Percentiles rank a stretch among this genome's conserved stretches.
Conservation (phyloP, 2,329 filamentous ascomycete genomes). For the Didymellaceae sp. region DNA sequence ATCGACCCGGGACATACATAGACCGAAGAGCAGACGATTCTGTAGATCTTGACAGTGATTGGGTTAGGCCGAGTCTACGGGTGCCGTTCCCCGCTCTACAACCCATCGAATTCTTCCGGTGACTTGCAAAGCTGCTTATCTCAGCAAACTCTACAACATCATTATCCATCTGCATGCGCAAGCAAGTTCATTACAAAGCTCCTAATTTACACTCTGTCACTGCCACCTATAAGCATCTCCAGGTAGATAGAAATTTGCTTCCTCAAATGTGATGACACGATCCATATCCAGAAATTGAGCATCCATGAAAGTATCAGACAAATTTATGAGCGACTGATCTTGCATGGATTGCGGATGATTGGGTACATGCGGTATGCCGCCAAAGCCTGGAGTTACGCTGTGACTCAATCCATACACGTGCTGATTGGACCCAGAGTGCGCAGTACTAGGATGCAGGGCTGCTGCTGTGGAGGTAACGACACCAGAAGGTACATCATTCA, state of each 20-base stretch:
- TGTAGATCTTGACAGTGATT: not conserved
- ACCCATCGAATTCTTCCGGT: constrained; percentile 4
- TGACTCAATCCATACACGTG: constrained; percentile 11
- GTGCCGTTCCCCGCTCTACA: constrained; percentile 1
- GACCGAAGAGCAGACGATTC: constrained; percentile 10
- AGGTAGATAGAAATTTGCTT: constrained; percentile 43
- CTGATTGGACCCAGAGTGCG: constrained; percentile 4
- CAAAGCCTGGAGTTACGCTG: constrained; percentile 1
- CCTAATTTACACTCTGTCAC: constrained; percentile 13
- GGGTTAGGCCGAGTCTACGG: not conserved
- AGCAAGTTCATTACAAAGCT: too few relatives aligned
- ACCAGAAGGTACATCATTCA: not conserved
- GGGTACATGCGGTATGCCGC: not conserved
- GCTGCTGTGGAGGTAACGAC: not conserved
- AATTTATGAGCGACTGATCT: constrained; percentile 38
- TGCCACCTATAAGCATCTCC: constrained; percentile 40
- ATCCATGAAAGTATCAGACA: constrained; percentile 44
- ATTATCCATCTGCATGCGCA: too few relatives aligned
- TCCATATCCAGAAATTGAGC: constrained; percentile 44
- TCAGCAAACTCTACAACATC: not conserved
- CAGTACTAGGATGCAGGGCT: not conserved
- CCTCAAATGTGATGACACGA: constrained; percentile 45
- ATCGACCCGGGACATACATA: constrained; percentile 21
- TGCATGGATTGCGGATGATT: constrained; percentile 29
- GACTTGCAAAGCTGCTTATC: not conserved